phyloP scores from a whole-genome alignment of 768 basidiomycete genomes.

The Phlebiopsis flavidoalba region DNA sequence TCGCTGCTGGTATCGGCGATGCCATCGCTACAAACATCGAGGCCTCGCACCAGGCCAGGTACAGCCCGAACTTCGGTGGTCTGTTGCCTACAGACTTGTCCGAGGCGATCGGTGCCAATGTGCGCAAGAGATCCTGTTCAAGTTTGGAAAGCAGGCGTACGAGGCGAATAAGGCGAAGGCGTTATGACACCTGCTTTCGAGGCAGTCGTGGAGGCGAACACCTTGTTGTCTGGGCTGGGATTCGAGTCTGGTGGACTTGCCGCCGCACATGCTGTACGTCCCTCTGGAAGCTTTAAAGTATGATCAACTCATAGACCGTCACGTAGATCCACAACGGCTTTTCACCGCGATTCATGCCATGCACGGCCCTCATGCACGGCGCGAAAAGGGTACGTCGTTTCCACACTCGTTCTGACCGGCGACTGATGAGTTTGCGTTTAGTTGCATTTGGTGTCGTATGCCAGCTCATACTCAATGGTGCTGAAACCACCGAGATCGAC shows the following conservation, averaged over 20 bases:
- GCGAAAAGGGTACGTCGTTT: conserved; percentile 21
- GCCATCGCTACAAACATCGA: conserved; percentile 29
- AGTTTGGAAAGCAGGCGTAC: conserved; percentile 26
- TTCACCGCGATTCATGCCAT: conserved; percentile 23
- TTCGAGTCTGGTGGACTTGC: conserved; percentile 28
- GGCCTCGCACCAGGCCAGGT: conserved; percentile 17
- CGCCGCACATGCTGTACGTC: conserved; percentile 27
- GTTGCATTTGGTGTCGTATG: conserved; percentile 27
- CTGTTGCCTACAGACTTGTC: conserved; percentile 26
- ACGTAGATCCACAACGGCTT: conserved; percentile 27
- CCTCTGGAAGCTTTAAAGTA: not conserved
- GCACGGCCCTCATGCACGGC: conserved; percentile 25
- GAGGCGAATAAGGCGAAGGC: conserved; percentile 25
- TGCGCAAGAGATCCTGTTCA: conserved; percentile 30
- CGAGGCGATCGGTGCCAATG: conserved; percentile 23
- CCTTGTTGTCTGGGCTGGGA: conserved; percentile 25
- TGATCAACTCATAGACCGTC: not conserved
- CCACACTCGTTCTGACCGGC: not conserved
- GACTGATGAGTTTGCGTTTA: not conserved
- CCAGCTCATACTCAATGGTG: conserved; percentile 25
- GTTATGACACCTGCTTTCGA: conserved; percentile 26
- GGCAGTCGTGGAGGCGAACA: conserved; percentile 29
- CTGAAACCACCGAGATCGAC: conserved; percentile 19
- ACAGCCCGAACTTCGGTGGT: conserved; percentile 25
- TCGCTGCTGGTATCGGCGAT: conserved; percentile 28